Percentiles rank a stretch among this genome's conserved stretches.
Evolutionary conservation across 208 protist species (phyloP).

Genomic region (Leishmania major): DNA sequence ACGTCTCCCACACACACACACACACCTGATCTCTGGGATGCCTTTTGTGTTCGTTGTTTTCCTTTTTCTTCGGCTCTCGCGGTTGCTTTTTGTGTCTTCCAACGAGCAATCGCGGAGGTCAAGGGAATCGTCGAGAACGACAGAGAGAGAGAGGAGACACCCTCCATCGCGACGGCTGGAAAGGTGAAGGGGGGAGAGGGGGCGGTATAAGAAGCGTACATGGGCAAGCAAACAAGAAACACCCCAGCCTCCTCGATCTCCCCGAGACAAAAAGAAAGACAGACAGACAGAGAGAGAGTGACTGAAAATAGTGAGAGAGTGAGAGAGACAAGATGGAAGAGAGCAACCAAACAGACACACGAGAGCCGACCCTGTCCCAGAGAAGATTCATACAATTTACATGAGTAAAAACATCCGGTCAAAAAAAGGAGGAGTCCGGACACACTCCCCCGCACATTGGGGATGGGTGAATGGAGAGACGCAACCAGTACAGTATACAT

Average conservation of each 20-base stretch:
- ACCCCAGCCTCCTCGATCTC: not conserved
- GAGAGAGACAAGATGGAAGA: conserved; percentile 1
- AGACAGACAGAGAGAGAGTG: not conserved
- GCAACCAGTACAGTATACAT: not conserved
- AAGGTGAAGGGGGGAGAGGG: not conserved
- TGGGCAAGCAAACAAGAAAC: not conserved
- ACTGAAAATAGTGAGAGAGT: not conserved
- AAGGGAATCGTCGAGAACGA: not conserved
- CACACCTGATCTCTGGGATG: not conserved
- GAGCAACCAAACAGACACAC: not conserved
- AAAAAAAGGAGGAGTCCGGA: not conserved
- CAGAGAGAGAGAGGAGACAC: not conserved
- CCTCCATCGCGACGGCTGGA: not conserved
- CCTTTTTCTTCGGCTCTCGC: not conserved
- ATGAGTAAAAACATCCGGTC: conserved; percentile 13
- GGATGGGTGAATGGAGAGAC: not conserved
- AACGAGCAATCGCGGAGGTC: not conserved
- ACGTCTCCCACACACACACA: not conserved
- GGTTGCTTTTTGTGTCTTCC: not conserved
- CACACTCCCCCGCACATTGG: not conserved
- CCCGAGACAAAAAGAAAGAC: not conserved
- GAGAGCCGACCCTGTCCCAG: not conserved
- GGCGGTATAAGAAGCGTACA: not conserved
- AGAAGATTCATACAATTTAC: not conserved
- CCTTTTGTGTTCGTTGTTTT: not conserved